A percentile compares a stretch with the other conserved stretches of the same genome.
Conservation (phyloP, 108 stramenopile species). For the Skeletonema grethae region DNA sequence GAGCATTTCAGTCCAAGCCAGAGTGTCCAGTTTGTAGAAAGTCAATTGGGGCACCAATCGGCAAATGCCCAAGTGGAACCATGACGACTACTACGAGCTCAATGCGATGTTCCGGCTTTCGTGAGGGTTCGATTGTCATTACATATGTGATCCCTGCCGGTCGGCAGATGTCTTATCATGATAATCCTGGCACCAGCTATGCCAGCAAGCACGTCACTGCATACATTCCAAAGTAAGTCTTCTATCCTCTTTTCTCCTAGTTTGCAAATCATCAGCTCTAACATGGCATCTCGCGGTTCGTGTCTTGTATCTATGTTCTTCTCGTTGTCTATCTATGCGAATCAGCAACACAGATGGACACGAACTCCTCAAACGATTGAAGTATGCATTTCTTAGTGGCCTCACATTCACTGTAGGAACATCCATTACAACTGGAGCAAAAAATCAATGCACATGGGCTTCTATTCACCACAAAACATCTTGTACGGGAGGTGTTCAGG, state of each 20-base stretch:
- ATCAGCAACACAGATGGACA: conserved; percentile 21
- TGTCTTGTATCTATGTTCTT: background rate
- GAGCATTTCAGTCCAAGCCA: conserved; percentile 6
- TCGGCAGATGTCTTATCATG: conserved; percentile 45
- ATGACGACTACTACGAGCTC: conserved; percentile 32
- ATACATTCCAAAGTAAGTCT: conserved; percentile 34
- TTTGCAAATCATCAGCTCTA: no score
- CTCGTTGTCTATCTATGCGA: no score
- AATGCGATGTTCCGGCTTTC: background rate
- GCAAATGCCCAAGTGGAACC: conserved; percentile 47
- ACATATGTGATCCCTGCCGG: conserved; percentile 46
- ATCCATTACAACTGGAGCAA: conserved; percentile 42
- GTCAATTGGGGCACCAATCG: conserved; percentile 26
- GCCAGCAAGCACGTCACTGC: conserved; percentile 21
- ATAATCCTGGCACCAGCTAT: conserved; percentile 37
- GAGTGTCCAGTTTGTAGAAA: conserved; percentile 32
- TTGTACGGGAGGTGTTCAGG: conserved; percentile 23
- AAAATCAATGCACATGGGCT: conserved; percentile 49
- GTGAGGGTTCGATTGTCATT: conserved; percentile 14
- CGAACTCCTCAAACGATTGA: conserved; percentile 47
- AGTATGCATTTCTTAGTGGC: conserved; percentile 56
- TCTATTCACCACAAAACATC: conserved; percentile 67
- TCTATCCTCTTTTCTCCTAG: no score
- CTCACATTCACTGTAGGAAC: conserved; percentile 57
- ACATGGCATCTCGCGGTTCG: background rate